Conservation (phyloP, 2,329 filamentous ascomycete species). For the Penicillium hordei region DNA sequence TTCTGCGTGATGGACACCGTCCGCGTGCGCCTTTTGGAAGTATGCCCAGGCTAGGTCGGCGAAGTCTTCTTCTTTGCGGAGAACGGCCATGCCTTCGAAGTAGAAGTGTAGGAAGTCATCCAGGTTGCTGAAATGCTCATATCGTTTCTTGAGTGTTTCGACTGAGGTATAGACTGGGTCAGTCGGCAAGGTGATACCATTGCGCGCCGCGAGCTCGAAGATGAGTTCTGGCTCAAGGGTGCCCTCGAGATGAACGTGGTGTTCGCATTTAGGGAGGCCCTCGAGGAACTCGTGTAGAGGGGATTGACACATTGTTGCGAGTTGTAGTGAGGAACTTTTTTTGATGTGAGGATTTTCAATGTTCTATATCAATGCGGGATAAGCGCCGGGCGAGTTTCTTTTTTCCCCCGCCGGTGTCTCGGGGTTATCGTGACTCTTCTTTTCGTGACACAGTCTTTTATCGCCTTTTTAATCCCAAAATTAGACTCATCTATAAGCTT, state of each 20-base stretch:
- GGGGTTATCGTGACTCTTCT: not conserved
- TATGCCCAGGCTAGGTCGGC: slow-evolving; percentile 71
- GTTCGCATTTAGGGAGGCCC: slow-evolving; percentile 74
- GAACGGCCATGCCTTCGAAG: slow-evolving; percentile 71
- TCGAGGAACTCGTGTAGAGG: slow-evolving; percentile 60
- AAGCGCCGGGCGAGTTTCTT: slow-evolving; percentile 3
- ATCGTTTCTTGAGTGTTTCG: slow-evolving; percentile 61
- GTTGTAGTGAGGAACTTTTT: not conserved
- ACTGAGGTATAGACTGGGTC: slow-evolving; percentile 65
- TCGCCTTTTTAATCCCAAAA: not conserved
- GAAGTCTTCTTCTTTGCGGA: slow-evolving; percentile 66
- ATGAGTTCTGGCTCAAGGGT: slow-evolving; percentile 68
- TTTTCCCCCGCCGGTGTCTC: slow-evolving; percentile 5
- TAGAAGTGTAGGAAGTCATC: slow-evolving; percentile 79
- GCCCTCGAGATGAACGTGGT: slow-evolving; percentile 78
- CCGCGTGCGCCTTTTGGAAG: slow-evolving; percentile 62
- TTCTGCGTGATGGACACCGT: slow-evolving; percentile 71
- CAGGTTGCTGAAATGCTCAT: slow-evolving; percentile 66
- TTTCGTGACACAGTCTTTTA: not conserved
- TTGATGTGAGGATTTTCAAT: not conserved
- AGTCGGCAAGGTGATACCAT: slow-evolving; percentile 62
- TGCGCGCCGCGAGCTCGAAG: slow-evolving; percentile 66
- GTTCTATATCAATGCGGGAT: not conserved
- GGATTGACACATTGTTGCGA: slow-evolving; percentile 57
- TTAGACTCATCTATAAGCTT: slow-evolving; percentile 6